Conservation (phyloP, 495 filamentous ascomycete genomes). For the Podospora sp. region DNA sequence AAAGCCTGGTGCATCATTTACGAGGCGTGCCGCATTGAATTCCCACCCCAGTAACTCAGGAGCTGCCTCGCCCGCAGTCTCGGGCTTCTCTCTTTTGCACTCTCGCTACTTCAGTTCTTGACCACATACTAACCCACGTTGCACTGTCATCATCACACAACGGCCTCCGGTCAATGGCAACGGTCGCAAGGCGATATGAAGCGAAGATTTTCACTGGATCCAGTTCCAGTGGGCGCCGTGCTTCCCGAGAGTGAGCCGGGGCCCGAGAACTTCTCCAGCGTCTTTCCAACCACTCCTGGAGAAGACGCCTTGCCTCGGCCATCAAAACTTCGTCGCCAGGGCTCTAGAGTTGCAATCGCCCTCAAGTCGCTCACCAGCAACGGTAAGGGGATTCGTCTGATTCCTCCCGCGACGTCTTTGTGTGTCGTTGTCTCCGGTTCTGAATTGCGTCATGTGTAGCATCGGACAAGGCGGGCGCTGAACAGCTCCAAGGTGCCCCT, state of each 20-base stretch:
- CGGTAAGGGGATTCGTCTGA: constrained; percentile 42
- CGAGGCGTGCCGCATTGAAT: not conserved
- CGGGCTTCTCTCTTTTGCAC: constrained; percentile 16
- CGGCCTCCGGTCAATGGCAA: constrained; percentile 25
- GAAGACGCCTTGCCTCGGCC: constrained; percentile 19
- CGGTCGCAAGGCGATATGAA: constrained; percentile 31
- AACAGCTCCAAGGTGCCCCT: not conserved
- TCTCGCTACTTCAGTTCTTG: constrained; percentile 23
- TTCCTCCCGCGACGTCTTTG: not conserved
- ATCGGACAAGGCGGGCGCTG: constrained; percentile 29
- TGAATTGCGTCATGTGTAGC: constrained; percentile 25
- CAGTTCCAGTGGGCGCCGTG: constrained; percentile 19
- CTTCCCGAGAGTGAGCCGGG: constrained; percentile 14
- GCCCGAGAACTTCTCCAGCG: constrained; percentile 2
- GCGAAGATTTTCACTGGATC: constrained; percentile 24
- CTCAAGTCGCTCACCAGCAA: constrained; percentile 51
- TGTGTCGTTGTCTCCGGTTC: constrained; percentile 1
- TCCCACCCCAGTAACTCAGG: too few species aligned
- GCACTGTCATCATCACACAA: constrained; percentile 16
- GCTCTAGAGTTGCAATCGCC: constrained; percentile 47
- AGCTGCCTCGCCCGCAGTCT: constrained; percentile 3
- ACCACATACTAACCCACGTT: constrained; percentile 2
- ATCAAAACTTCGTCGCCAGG: constrained; percentile 43
- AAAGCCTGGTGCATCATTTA: not conserved
- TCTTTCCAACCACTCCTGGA: constrained; percentile 10